Conservation (phyloP, 257 asterid species). For the Capsicum chinense region DNA sequence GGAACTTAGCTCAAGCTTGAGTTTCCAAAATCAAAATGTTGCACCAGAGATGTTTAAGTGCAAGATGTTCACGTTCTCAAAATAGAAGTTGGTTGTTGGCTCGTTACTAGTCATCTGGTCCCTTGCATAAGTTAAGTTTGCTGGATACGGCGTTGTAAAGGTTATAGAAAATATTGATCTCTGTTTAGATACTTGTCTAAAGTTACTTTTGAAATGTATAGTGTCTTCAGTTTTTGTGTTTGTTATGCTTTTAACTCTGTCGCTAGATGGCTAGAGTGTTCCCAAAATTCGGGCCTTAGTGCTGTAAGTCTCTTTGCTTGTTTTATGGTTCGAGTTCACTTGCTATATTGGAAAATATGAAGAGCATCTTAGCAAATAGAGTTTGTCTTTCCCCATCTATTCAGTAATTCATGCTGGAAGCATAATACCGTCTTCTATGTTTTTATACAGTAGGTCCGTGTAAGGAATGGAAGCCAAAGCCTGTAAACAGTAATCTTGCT, state of each 20-base stretch:
- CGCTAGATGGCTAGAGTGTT: background rate
- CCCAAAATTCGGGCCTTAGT: background rate
- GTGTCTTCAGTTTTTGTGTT: background rate
- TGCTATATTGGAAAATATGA: background rate
- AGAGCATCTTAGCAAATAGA: slow-evolving; percentile 24
- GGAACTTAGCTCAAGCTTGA: slow-evolving; percentile 20
- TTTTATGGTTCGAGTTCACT: slow-evolving; percentile 12
- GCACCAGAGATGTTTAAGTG: background rate
- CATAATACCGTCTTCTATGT: slow-evolving; percentile 35
- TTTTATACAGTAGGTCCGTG: slow-evolving; percentile 59
- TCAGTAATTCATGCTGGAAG: slow-evolving; percentile 4
- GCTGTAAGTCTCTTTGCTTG: slow-evolving; percentile 16
- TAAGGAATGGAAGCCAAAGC: slow-evolving; percentile 93
- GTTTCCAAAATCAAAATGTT: slow-evolving; percentile 17
- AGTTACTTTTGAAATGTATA: background rate
- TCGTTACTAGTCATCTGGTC: slow-evolving; percentile 14
- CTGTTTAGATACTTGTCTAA: background rate
- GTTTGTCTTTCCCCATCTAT: background rate
- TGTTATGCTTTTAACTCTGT: slow-evolving; percentile 4
- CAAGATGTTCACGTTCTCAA: slow-evolving; percentile 19
- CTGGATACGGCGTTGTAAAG: slow-evolving; percentile 9
- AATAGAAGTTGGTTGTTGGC: slow-evolving; percentile 21
- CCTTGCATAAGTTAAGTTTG: background rate
- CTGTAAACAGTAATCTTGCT: slow-evolving; percentile 52
- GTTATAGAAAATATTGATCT: background rate